Conservation (phyloP, 2,329 filamentous ascomycete species). For the Apiospora pterosperma region DNA sequence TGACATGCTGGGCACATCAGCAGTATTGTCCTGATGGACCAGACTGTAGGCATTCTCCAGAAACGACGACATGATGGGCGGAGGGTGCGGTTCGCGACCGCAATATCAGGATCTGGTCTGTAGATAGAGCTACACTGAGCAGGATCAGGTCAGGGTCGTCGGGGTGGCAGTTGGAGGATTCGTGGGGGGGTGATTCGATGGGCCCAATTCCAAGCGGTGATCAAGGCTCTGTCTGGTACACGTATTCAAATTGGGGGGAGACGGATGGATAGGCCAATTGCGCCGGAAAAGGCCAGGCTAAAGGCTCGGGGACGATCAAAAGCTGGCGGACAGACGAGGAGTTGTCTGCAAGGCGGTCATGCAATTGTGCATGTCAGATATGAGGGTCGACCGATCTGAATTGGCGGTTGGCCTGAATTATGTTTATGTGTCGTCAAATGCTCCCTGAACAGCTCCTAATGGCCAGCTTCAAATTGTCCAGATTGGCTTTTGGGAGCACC, state of each 20-base stretch:
- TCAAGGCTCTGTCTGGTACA: neutral
- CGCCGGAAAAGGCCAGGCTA: neutral
- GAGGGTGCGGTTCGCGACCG: neutral
- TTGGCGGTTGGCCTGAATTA: neutral
- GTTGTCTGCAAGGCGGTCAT: neutral
- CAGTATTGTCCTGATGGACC: slow-evolving; percentile 95
- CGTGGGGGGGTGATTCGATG: neutral
- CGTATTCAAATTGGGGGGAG: neutral
- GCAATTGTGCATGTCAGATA: slow-evolving; percentile 1
- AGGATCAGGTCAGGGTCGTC: neutral
- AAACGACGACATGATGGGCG: slow-evolving; percentile 76
- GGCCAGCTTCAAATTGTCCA: slow-evolving; percentile 1
- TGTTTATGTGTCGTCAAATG: slow-evolving; percentile 3
- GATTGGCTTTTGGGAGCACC: neutral
- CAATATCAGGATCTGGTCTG: neutral
- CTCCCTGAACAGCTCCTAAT: neutral
- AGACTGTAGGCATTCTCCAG: slow-evolving; percentile 94
- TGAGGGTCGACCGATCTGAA: neutral
- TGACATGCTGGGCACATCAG: slow-evolving; percentile 84
- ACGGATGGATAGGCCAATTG: neutral
- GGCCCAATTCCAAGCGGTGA: neutral
- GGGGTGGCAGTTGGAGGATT: neutral
- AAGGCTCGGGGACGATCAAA: neutral
- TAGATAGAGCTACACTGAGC: neutral
- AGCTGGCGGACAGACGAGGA: neutral